phyloP scores from a whole-genome alignment of 2,329 filamentous ascomycete species.

The Penicillium sumatraense region DNA sequence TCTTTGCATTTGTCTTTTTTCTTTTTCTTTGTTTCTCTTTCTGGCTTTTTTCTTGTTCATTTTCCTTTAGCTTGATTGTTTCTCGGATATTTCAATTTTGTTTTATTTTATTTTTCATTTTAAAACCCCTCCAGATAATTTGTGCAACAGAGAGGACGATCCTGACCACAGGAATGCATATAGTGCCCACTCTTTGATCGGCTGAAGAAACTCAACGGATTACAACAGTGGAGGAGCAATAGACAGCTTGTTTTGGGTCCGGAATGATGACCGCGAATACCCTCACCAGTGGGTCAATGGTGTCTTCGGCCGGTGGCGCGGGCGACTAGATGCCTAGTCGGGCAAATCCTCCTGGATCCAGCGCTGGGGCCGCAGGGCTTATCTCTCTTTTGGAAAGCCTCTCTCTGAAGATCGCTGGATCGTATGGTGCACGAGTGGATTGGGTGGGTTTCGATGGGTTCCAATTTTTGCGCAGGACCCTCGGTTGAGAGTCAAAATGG shows the following conservation, averaged over 20 bases:
- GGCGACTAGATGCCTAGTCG: slow-evolving; percentile 28
- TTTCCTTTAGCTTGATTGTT: neutral
- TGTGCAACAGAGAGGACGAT: neutral
- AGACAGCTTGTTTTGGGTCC: slow-evolving; percentile 17
- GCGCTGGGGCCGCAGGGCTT: slow-evolving; percentile 28
- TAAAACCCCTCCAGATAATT: neutral
- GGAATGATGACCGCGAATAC: slow-evolving; percentile 18
- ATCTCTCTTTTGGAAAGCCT: slow-evolving; percentile 22
- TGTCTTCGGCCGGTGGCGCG: slow-evolving; percentile 27
- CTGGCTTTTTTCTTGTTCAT: neutral
- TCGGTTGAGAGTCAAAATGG: slow-evolving; percentile 11
- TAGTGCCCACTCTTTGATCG: slow-evolving; percentile 5
- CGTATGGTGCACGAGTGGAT: slow-evolving; percentile 21
- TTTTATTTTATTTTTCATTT: neutral
- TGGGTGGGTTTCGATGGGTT: slow-evolving; percentile 17
- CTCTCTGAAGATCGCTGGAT: slow-evolving; percentile 25
- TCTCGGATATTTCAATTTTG: neutral
- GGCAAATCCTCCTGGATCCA: slow-evolving; percentile 26
- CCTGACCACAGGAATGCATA: neutral
- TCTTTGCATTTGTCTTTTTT: neutral
- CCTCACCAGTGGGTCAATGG: slow-evolving; percentile 18
- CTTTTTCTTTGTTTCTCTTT: neutral
- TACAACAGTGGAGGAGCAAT: neutral
- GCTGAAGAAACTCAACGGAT: slow-evolving; percentile 9
- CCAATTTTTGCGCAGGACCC: slow-evolving; percentile 20